Conservation (phyloP, 208 protist species). For the Leishmania martiniquensis region DNA sequence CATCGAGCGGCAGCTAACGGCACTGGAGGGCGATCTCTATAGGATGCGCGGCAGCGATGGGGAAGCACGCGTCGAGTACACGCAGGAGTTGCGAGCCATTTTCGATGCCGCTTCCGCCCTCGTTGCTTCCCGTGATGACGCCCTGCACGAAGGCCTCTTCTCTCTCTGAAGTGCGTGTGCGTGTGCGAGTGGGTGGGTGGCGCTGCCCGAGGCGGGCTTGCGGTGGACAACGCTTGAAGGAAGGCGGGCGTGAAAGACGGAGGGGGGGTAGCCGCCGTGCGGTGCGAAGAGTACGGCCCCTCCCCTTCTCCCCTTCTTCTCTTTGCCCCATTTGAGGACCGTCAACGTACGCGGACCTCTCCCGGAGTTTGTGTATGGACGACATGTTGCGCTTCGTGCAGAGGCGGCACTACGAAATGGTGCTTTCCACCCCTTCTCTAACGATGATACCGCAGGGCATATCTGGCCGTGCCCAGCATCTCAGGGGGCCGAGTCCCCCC, state of each 20-base stretch:
- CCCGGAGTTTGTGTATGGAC: background rate
- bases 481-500: too few relatives aligned
- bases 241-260: background rate
- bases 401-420: too few relatives aligned
- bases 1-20: constrained; percentile 22
- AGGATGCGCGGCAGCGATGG: constrained; percentile 9
- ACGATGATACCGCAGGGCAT: too few relatives aligned
- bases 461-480: too few relatives aligned
- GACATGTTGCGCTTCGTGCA: background rate
- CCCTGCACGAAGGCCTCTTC: constrained; percentile 14
- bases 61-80: constrained; percentile 12
- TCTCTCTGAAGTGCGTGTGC: background rate
- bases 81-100: constrained; percentile 14
- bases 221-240: too few relatives aligned
- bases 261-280: background rate
- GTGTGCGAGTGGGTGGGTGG: too few relatives aligned
- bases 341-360: background rate
- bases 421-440: too few relatives aligned
- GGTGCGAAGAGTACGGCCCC: background rate
- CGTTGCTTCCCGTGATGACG: constrained; percentile 33
- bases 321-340: background rate
- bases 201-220: too few relatives aligned
- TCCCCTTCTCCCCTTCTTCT: background rate
- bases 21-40: constrained; percentile 32
- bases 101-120: constrained; percentile 28